Percentiles rank a stretch among this genome's conserved stretches.
These are phyloP conservation scores for Anthracocystis panici-leucophaei DNA, from an alignment of 1,284 basidiomycete species.

Conservation along the genomic window DNA sequence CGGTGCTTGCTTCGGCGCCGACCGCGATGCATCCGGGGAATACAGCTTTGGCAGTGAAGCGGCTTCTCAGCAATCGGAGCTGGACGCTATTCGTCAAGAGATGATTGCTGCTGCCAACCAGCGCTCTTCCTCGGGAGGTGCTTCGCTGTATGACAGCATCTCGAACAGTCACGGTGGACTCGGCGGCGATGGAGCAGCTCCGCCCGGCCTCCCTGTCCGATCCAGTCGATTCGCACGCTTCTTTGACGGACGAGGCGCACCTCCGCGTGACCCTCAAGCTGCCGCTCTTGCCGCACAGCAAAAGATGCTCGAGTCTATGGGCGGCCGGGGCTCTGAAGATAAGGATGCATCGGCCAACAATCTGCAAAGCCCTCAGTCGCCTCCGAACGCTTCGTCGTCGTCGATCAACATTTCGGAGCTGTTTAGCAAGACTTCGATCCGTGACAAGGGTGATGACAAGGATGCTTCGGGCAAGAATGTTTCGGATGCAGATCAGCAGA, in stretches of 20 bases:
- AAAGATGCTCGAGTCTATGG: slow-evolving; percentile 49
- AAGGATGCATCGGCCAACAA: slow-evolving; percentile 18
- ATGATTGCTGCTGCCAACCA: slow-evolving; percentile 52
- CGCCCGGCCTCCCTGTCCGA: slow-evolving; percentile 55
- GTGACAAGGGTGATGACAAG: slow-evolving; percentile 32
- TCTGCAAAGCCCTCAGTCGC: slow-evolving; percentile 25
- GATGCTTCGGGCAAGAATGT: slow-evolving; percentile 46
- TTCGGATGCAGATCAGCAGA: slow-evolving; percentile 61
- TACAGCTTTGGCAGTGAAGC: slow-evolving; percentile 27
- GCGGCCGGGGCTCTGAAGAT: slow-evolving; percentile 13
- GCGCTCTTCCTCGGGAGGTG: slow-evolving; percentile 32
- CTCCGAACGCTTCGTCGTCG: slow-evolving; percentile 27
- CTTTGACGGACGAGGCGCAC: slow-evolving; percentile 55
- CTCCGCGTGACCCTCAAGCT: slow-evolving; percentile 56
- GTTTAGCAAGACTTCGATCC: slow-evolving; percentile 42
- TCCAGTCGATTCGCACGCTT: slow-evolving; percentile 69
- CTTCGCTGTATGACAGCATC: slow-evolving; percentile 53
- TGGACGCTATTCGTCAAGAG: slow-evolving; percentile 44
- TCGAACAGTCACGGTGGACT: slow-evolving; percentile 49
- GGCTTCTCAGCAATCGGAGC: slow-evolving; percentile 28
- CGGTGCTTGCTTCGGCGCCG: slow-evolving; percentile 14
- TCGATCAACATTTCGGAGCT: slow-evolving; percentile 54
- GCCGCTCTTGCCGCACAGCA: slow-evolving; percentile 61
- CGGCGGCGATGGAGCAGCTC: slow-evolving; percentile 30
- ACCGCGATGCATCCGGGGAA: slow-evolving; percentile 32